Conservation (phyloP, 208 protist genomes). For the Tritrichomonas musculus region DNA sequence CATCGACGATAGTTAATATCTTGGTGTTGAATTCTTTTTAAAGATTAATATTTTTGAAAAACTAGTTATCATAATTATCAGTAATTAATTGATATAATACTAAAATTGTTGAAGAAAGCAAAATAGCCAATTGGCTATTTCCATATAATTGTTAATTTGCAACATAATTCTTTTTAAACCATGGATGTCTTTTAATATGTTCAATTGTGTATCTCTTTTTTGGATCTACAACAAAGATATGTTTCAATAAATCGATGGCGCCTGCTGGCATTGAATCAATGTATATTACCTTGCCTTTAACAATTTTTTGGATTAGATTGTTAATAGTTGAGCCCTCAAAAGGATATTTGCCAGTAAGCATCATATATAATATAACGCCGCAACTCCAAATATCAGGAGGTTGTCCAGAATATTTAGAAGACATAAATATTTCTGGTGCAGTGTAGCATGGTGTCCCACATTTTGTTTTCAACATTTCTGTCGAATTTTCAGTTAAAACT, state of each 20-base stretch:
- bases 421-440: slow-evolving; percentile 47
- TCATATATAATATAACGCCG: not conserved
- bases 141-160: too few species aligned
- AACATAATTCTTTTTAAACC: not conserved
- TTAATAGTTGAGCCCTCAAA: not conserved
- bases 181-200: not conserved
- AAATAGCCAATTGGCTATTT: too few species aligned
- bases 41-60: too few species aligned
- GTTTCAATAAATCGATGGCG: not conserved
- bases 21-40: too few species aligned
- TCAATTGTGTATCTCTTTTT: not conserved
- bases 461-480: slow-evolving; percentile 33
- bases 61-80: too few species aligned
- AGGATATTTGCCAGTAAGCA: not conserved
- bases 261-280: not conserved
- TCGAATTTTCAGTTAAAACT: slow-evolving; percentile 15
- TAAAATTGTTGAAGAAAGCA: too few species aligned
- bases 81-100: too few species aligned
- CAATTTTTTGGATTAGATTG: not conserved
- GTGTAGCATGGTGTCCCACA: slow-evolving; percentile 50
- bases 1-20: too few species aligned
- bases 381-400: not conserved
- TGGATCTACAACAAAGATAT: not conserved
- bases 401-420: not conserved
- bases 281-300: not conserved